These are phyloP conservation scores for Oehlia diaphana DNA, from an alignment of 192 early-diverging fungal species.

Conservation along the genomic window DNA sequence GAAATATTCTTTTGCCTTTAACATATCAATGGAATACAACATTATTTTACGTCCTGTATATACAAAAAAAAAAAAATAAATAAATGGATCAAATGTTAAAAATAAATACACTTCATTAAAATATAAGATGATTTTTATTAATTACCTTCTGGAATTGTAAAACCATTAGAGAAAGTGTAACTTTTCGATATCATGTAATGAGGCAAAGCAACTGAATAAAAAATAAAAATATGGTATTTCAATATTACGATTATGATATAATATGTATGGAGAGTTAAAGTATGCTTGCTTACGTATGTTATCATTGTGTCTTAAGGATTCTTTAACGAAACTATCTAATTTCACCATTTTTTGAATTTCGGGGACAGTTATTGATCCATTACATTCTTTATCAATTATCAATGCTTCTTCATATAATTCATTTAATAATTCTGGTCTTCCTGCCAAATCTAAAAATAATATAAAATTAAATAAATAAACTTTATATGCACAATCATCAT, in stretches of 20 bases:
- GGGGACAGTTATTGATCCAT: neutral
- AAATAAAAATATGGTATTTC: neutral
- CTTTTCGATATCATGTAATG: neutral
- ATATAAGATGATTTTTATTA: too few relatives aligned
- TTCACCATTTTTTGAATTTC: constrained; percentile 1
- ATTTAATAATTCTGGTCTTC: neutral
- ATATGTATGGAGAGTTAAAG: neutral
- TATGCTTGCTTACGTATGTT: neutral
- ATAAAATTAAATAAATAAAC: too few relatives aligned
- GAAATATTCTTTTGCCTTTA: neutral
- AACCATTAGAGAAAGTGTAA: constrained; percentile 19
- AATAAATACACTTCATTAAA: too few relatives aligned
- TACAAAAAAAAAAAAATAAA: neutral
- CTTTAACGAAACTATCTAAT: constrained; percentile 21
- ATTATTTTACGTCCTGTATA: neutral
- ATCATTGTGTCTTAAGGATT: neutral
- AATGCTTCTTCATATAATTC: constrained; percentile 12
- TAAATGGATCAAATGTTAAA: neutral
- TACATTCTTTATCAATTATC: neutral
- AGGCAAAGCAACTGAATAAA: neutral
- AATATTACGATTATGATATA: neutral
- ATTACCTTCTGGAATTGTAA: constrained; percentile 9
- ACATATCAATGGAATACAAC: neutral
- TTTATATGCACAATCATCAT: too few relatives aligned
- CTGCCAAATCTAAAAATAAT: neutral